phyloP scores from a whole-genome alignment of 2,329 filamentous ascomycete species.

The Penicillium frequentans region DNA sequence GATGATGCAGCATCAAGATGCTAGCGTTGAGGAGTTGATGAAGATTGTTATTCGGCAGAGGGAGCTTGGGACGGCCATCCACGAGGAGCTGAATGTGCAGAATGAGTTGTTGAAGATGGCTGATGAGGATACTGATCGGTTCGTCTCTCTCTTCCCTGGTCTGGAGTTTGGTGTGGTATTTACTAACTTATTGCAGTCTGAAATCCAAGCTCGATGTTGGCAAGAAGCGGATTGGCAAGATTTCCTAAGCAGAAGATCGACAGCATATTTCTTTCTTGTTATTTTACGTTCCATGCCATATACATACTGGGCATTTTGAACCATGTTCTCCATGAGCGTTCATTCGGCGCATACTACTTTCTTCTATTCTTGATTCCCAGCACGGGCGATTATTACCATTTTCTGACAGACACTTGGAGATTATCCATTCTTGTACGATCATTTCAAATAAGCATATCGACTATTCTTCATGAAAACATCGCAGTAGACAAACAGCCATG shows the following conservation, averaged over 20 bases:
- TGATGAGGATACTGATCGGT: conserved; percentile 59
- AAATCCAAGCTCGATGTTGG: conserved; percentile 49
- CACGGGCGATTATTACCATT: conserved; percentile 4
- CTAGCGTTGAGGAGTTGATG: conserved; percentile 58
- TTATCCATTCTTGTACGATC: not conserved
- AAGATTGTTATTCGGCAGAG: conserved; percentile 60
- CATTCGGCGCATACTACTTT: not conserved
- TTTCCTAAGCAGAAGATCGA: conserved; percentile 34
- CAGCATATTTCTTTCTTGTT: not conserved
- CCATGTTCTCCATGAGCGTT: conserved; percentile 9
- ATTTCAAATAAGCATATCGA: not conserved
- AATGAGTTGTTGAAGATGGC: conserved; percentile 60
- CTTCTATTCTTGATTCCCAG: conserved; percentile 11
- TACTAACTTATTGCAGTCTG: conserved; percentile 30
- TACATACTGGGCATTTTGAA: not conserved
- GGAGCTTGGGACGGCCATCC: conserved; percentile 63
- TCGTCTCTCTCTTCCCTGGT: conserved; percentile 10
- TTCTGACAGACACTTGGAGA: not conserved
- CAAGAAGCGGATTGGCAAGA: conserved; percentile 48
- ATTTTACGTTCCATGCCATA: not conserved
- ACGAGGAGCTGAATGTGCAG: conserved; percentile 62
- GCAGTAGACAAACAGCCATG: not conserved
- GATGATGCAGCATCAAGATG: conserved; percentile 62
- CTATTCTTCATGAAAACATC: not conserved
- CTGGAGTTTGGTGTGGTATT: conserved; percentile 10